Percentiles rank a stretch among this genome's conserved stretches.
Evolutionary conservation across 2,329 filamentous ascomycete genomes (phyloP).

Genomic region (Trichophyton benhamiae): DNA sequence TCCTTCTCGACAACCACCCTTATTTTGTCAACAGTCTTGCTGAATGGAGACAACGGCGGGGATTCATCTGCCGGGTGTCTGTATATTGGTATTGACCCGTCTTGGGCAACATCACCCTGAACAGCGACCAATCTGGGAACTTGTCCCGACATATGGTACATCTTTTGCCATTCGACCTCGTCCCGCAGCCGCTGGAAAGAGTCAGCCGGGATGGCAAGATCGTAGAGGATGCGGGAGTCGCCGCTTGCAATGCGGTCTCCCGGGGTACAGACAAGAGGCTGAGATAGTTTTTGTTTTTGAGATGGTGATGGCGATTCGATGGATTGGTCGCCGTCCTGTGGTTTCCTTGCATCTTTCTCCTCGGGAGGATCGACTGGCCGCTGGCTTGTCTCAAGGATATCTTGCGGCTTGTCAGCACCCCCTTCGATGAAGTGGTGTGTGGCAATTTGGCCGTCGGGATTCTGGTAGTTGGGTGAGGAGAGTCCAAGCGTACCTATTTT

Average conservation of each 20-base stretch:
- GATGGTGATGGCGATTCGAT: neutral
- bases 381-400: neutral
- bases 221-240: slow-evolving; percentile 61
- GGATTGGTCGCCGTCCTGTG: neutral
- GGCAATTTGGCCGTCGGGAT: neutral
- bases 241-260: slow-evolving; percentile 59
- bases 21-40: slow-evolving; percentile 57
- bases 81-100: slow-evolving; percentile 74
- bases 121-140: slow-evolving; percentile 86
- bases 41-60: slow-evolving; percentile 63
- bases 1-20: slow-evolving; percentile 55
- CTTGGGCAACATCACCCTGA: slow-evolving; percentile 57
- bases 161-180: slow-evolving; percentile 78
- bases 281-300: slow-evolving; percentile 15
- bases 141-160: slow-evolving; percentile 84
- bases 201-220: slow-evolving; percentile 49
- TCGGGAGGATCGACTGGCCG: neutral
- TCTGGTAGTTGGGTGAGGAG: neutral
- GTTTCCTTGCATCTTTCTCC: neutral
- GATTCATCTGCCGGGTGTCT: slow-evolving; percentile 86
- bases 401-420: neutral
- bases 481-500: slow-evolving; percentile 24
- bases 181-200: slow-evolving; percentile 58
- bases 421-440: neutral
- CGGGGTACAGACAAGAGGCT: slow-evolving; percentile 29